Base-by-base conservation (phyloP, 768 basidiomycete species). In the Rubroboletus satanas region DNA sequence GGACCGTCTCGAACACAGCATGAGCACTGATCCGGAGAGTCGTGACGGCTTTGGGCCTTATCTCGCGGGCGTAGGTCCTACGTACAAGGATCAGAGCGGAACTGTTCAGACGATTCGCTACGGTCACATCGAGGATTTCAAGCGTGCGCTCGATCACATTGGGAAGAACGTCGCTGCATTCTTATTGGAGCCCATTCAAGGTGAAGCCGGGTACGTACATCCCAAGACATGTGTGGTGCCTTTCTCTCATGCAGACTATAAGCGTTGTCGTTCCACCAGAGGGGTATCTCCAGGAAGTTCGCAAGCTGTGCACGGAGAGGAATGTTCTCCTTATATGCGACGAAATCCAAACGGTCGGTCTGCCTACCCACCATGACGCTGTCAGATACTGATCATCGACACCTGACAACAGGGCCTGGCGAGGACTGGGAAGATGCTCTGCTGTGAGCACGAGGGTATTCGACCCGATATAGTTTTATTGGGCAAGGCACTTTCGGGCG, bases 271-370 rank as follows among this genome's bases (percentile, higher is more conserved):
- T 98, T 11, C 97, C 97, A 0, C 85, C 88, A 1, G 78, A 80
- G 8, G 94, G 94, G 6, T 99, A 99, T 73, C 80, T 99, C 37
- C 68, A 81, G 31, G 74, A 83, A 60, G 87, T 87, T 28, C 85
- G 86, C 49, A 85, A 80, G 50, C 78, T 98, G 28, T 99, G 97
- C 81, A 89, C 88, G 75, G 83, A 90, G 72, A 84, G 95, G 73
- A 93, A 96, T 46, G 93, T 93, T 0, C 78, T 99, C n/a, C 77
- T 99, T 35, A 98, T 99, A 66, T 95, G 93, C 62, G 97, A 99
- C 62, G 97, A 99, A 72, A 94, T 99, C 58, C 97, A 99, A 73
- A 98, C 97, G 39, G 91, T 91, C 52, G 52, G 76, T 64, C 18
- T 42, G 14, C 8, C 10, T 50, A 9, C 26, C 29, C 5, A 39